Evolutionary conservation across 768 basidiomycete genomes (phyloP), one percentile per base, ranked within the genome.

Genomic region (Roridomyces roridus): DNA sequence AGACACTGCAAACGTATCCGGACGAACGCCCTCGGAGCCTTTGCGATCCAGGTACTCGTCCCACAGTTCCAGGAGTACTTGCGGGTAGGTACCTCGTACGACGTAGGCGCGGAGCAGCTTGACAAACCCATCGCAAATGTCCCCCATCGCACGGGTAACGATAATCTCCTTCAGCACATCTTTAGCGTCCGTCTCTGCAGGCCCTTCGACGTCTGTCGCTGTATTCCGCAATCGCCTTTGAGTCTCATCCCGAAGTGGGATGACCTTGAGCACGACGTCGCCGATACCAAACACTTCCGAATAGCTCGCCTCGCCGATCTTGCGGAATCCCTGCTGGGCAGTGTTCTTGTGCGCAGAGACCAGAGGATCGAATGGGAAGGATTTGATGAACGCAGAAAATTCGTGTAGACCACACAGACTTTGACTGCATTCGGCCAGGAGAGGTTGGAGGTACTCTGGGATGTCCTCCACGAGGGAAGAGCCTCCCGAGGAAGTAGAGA

Each of bases 231-330:
- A 54, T 49, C 57, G 46, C 34, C 60, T 40, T 36, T 35, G 65
- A 31, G 64, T 75, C 64, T 87, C 86, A 59, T 83, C 77, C 46
- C 85, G 79, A 34, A 95, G 72, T 6, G 94, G 94, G 34, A 96
- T 86, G 41, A 97, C 81, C 76, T 96, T 96, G 60, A 96, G 79
- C n/a, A 96, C 94, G 29, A 96, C 85, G 62, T 91, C 85, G 3
- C 89, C 89, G 46, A 95, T 88, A 8, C 90, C 90, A 70, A 93
- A 99, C 25, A 99, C 97, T 68, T 99, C 97, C 0, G 94, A 96
- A 72, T 91, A 99, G 45, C 91, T 93, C 7, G 97, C 97, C 74
- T 99, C 97, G 37, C 96, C 96, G 42, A 98, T 87, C 73, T 99
- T 99, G 62, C 74, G 79, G 72, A 94, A 94, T 6, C 52, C 71